These are phyloP conservation scores for Calonectria pteridis DNA, from an alignment of 2,329 filamentous ascomycete genomes.

Conservation along the genomic window DNA sequence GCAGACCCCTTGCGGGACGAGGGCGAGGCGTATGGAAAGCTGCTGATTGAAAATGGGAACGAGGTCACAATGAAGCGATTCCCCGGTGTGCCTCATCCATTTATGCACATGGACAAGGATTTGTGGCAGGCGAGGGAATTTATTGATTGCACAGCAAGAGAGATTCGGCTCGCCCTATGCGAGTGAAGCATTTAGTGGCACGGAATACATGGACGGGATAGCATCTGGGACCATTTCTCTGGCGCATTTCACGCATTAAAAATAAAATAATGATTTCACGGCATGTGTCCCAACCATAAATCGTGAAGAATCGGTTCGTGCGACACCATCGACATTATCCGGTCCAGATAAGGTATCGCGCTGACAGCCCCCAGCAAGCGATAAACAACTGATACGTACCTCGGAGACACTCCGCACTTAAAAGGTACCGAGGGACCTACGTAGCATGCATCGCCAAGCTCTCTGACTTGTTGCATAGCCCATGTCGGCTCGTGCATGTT, in stretches of 20 bases:
- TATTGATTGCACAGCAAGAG: conserved; percentile 48
- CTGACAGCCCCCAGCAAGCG: not conserved
- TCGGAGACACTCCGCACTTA: not conserved
- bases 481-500: not conserved
- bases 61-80: conserved; percentile 61
- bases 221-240: not conserved
- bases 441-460: not conserved
- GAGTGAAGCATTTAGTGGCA: not conserved
- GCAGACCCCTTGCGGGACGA: conserved; percentile 62
- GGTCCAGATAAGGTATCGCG: not conserved
- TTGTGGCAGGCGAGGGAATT: conserved; percentile 52
- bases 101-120: conserved; percentile 61
- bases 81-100: conserved; percentile 61
- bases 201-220: not conserved
- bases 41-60: conserved; percentile 57
- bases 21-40: conserved; percentile 60
- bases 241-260: not conserved
- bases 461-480: not conserved
- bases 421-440: not conserved
- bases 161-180: conserved; percentile 44
- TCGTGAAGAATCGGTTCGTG: not conserved
- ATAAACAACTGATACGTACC: not conserved
- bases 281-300: not conserved
- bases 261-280: not conserved
- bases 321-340: not conserved